These are phyloP conservation scores for Hanseniaspora uvarum DNA, from an alignment of 1,139 yeast species.

Conservation along the genomic window DNA sequence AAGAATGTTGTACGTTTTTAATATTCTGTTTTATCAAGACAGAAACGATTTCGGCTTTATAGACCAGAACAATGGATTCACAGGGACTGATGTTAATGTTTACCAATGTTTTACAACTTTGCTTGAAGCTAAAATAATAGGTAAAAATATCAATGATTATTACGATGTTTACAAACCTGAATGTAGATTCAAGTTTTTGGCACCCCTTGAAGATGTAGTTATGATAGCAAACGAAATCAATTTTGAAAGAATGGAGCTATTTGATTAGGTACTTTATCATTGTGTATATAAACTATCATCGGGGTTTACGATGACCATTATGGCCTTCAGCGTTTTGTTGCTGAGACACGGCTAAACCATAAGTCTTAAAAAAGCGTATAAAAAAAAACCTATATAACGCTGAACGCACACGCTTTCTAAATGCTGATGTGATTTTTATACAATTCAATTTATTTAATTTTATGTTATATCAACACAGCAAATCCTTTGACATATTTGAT, in stretches of 20 bases:
- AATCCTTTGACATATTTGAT: no score
- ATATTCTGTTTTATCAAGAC: constrained; percentile 9
- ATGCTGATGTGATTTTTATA: neutral
- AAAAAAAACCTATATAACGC: no score
- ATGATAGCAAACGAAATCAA: neutral
- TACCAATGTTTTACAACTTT: neutral
- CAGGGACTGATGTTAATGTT: constrained; percentile 6
- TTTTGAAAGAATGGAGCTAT: constrained; percentile 5
- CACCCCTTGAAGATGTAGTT: neutral
- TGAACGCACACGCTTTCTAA: neutral
- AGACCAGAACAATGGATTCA: neutral
- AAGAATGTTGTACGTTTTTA: constrained; percentile 8
- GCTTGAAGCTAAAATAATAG: constrained; percentile 1
- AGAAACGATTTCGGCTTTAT: neutral
- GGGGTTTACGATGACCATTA: no score
- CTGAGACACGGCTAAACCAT: neutral
- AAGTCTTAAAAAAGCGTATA: neutral
- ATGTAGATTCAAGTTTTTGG: constrained; percentile 10
- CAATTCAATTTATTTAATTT: no score
- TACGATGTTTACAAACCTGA: constrained; percentile 9
- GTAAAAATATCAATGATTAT: constrained; percentile 14
- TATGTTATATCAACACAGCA: no score
- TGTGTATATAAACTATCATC: no score
- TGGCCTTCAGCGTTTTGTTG: no score
- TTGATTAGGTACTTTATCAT: neutral